Evolutionary conservation across 495 filamentous ascomycete genomes (phyloP), one percentile per base, ranked within the genome.

Genomic region (Podospora pseudoanserina): DNA sequence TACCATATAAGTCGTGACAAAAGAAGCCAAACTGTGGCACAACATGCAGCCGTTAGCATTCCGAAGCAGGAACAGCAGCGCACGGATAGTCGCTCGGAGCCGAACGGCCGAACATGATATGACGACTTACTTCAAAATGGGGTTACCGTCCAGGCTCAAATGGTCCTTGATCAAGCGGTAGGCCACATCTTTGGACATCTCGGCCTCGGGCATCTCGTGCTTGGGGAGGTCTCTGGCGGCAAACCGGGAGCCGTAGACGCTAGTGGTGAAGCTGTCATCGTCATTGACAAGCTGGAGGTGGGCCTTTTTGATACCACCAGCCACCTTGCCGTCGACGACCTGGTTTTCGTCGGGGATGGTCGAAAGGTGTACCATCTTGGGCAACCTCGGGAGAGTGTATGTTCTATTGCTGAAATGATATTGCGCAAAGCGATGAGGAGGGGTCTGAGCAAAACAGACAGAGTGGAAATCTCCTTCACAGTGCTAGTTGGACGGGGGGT

Each of bases 141-240:
- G 91, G 66, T 93, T 96, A n/a, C 91, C 91, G 77, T 97, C 93
- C 68, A 96, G 79, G 71, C 89, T 93, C 72, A 96, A 79, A 74
- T 97, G 92, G 75, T 97, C 93, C 81, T 93, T 94, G 81, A 97
- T 97, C 92, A 96, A 91, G 57, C 92, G 90, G 78, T 96, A 94
- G 15, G 93, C 93, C n/a, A 94, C 83, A 72, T 96, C 91, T 67
- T 87, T 89, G 57, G 92, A 92, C 92, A 94, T 94, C 78, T 94
- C 91, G 6, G 78, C 71, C 73, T 96, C 93, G n/a, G 93, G 93
- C 90, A 97, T 96, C 77, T 92, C 90, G 75, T 90, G 85, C 72
- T 86, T 87, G 53, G 92, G 91, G 63, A 97, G 85, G 77, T 93
- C 90, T 71, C 88, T 78, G 34, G 88, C 87, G 15, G 93, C 93